phyloP scores from a whole-genome alignment of 805 yeast genomes.

The Lipomyces mesembrius region DNA sequence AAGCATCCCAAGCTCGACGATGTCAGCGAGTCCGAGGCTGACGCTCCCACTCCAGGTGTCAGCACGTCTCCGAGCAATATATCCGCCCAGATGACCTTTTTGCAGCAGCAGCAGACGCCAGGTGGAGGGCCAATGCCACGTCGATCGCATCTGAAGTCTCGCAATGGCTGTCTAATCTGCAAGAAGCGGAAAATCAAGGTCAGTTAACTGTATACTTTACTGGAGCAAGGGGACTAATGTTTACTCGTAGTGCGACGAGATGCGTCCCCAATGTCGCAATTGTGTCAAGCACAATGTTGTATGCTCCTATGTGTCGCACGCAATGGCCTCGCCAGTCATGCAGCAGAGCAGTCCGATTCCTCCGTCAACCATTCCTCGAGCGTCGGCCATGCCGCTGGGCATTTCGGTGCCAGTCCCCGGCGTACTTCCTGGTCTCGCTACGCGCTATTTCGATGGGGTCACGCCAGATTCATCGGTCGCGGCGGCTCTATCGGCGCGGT shows the following conservation, averaged over 20 bases:
- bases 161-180: constrained; percentile 35
- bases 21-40: constrained; percentile 5
- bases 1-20: neutral
- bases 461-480: constrained; percentile 26
- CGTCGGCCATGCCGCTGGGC: constrained; percentile 18
- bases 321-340: constrained; percentile 16
- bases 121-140: constrained; percentile 14
- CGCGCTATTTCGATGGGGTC: constrained; percentile 25
- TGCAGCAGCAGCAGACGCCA: neutral
- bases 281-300: constrained; percentile 51
- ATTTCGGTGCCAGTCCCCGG: constrained; percentile 36
- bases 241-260: constrained; percentile 56
- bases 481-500: constrained; percentile 33
- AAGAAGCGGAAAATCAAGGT: constrained; percentile 35
- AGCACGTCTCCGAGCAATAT: neutral
- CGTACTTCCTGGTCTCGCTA: constrained; percentile 35
- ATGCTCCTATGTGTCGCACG: constrained; percentile 26
- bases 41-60: neutral
- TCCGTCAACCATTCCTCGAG: constrained; percentile 8
- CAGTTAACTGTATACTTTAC: neutral
- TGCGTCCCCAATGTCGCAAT: constrained; percentile 60
- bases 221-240: neutral
- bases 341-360: neutral
- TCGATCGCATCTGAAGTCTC: constrained; percentile 30
- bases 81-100: neutral